Evolutionary conservation across 2,329 filamentous ascomycete genomes (phyloP).

Genomic region (Penicillium sp.): DNA sequence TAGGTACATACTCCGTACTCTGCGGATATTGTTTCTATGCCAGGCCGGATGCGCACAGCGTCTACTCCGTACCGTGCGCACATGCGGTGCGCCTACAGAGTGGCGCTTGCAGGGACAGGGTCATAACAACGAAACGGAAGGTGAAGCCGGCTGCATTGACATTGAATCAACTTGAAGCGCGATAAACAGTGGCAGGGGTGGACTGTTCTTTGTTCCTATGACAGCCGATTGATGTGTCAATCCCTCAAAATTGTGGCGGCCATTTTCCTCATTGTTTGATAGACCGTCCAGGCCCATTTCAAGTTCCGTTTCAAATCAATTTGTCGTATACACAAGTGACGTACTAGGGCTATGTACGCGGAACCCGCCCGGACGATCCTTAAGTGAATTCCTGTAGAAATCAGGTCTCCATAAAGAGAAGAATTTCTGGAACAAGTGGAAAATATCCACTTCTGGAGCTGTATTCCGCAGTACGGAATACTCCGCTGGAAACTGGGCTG

Average conservation of each 20-base stretch:
- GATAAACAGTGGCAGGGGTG: conserved; percentile 1
- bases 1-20: not conserved
- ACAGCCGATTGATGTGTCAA: conserved; percentile 12
- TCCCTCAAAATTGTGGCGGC: conserved; percentile 11
- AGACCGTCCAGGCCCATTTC: not conserved
- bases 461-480: conserved; percentile 13
- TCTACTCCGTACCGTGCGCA: conserved; percentile 3
- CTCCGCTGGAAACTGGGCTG: conserved; percentile 3
- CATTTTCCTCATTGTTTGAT: conserved; percentile 7
- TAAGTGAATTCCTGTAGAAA: conserved; percentile 1
- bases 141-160: not conserved
- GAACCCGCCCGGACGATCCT: conserved; percentile 22
- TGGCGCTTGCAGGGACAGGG: conserved; percentile 13
- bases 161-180: conserved; percentile 13
- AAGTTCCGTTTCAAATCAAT: not conserved
- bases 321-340: not conserved
- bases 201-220: conserved; percentile 7
- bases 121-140: not conserved
- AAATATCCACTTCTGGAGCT: conserved; percentile 5
- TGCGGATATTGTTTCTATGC: not conserved
- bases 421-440: conserved; percentile 22
- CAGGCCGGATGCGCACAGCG: not conserved
- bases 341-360: conserved; percentile 17
- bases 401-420: conserved; percentile 10
- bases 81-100: conserved; percentile 9